Conservation (phyloP, 208 protist genomes). For the Acanthamoeba sp. region DNA sequence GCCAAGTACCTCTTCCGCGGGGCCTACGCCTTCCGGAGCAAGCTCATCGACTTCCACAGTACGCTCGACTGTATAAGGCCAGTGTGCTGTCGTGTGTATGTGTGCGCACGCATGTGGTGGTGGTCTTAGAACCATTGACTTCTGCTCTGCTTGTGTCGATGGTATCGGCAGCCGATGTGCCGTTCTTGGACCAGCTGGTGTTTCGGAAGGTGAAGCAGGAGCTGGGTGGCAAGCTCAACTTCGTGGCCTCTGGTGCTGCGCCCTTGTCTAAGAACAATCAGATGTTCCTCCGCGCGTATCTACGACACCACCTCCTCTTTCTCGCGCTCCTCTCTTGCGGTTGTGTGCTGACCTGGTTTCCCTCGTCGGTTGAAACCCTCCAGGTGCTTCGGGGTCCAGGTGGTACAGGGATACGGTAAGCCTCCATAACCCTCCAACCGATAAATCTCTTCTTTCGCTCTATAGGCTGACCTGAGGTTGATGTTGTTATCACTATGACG, state of each 20-base stretch:
- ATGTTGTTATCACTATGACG: neutral
- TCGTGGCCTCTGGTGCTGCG: constrained; percentile 53
- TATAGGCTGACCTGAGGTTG: neutral
- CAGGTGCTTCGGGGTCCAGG: constrained; percentile 27
- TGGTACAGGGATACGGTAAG: constrained; percentile 37
- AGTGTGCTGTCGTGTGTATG: neutral
- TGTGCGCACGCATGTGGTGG: neutral
- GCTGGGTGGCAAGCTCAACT: constrained; percentile 7
- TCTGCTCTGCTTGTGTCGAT: neutral
- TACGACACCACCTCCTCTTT: neutral
- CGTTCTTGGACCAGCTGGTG: constrained; percentile 10
- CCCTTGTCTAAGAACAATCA: constrained; percentile 34
- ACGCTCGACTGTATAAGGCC: too few relatives aligned
- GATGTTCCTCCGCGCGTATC: constrained; percentile 51
- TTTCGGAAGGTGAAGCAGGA: constrained; percentile 30
- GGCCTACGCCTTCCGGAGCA: constrained; percentile 42
- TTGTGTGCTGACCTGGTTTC: neutral
- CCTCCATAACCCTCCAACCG: neutral
- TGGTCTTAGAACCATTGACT: neutral
- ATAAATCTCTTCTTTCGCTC: neutral
- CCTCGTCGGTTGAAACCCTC: neutral
- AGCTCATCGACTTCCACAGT: constrained; percentile 21
- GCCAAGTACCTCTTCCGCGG: constrained; percentile 36
- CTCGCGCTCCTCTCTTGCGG: neutral
- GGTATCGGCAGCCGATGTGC: neutral